A percentile compares a stretch with the other conserved stretches of the same genome.
Conservation (phyloP, 2,329 filamentous ascomycete species). For the Microascus cirrosus region DNA sequence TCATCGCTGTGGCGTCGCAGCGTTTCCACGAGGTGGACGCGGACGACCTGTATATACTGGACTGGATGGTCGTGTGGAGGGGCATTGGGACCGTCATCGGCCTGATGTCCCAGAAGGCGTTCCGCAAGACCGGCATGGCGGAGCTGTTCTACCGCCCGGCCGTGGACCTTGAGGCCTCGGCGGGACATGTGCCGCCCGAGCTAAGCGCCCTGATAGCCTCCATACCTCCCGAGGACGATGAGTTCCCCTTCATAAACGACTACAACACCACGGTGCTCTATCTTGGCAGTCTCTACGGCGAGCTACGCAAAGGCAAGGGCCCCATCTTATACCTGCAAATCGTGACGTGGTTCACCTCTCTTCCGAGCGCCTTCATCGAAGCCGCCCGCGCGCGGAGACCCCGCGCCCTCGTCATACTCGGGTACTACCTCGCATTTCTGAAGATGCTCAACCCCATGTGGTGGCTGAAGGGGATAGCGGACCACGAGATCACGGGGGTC, state of each 20-base stretch:
- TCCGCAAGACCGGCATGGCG: constrained; percentile 30
- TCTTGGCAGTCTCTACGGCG: constrained; percentile 39
- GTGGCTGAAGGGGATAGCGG: constrained; percentile 37
- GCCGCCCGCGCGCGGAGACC: constrained; percentile 28
- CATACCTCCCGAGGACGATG: constrained; percentile 27
- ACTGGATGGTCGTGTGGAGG: constrained; percentile 46
- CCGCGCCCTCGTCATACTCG: constrained; percentile 38
- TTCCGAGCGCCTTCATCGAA: constrained; percentile 31
- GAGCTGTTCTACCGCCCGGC: constrained; percentile 36
- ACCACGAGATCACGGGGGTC: constrained; percentile 34
- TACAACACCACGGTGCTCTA: constrained; percentile 37
- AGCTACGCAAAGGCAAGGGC: constrained; percentile 31
- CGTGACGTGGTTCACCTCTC: constrained; percentile 41
- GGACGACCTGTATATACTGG: constrained; percentile 35
- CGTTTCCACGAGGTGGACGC: constrained; percentile 32
- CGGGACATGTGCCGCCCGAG: constrained; percentile 30
- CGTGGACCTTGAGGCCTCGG: constrained; percentile 30
- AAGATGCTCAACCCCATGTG: constrained; percentile 31
- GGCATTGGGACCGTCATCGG: constrained; percentile 38
- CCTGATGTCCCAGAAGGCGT: constrained; percentile 17
- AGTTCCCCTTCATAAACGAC: constrained; percentile 22
- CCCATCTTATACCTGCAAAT: constrained; percentile 35
- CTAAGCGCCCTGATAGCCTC: constrained; percentile 37
- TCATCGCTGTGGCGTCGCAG: constrained; percentile 37
- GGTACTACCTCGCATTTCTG: constrained; percentile 38